Evolutionary conservation across 2,329 filamentous ascomycete genomes (phyloP), one percentile per base, ranked within the genome.

Genomic region (Periglandula ipomoeae): DNA sequence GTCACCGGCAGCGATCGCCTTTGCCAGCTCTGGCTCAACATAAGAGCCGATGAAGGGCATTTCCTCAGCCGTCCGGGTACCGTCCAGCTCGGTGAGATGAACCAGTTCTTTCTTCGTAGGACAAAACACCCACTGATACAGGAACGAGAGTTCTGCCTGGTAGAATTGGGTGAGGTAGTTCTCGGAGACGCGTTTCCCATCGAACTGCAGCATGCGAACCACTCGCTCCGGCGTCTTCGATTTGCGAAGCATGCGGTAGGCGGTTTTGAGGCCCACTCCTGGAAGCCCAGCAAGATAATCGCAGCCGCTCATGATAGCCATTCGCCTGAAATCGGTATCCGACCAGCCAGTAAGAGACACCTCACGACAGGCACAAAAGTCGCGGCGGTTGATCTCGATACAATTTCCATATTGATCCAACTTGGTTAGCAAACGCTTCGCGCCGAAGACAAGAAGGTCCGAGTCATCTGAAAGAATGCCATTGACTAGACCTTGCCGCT

Each of bases 401-500:
- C 90, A 95, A 53, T 93, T 87, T 43, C 93, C 93, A 56, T 95
- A 89, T 64, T 94, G 86, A 59, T 96, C 91, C 46, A 98, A 75
- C 66, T 98, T 98, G 4, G 93, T 97, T 51, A 98, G 71, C 11
- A 98, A 75, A 47, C 87, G 81, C 66, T 89, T 91, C 22, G 90
- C 90, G 15, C 93, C 93, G 58, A 98, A 98, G 0, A 98, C 93
- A 30, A 98, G 72, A 49, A 98, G 73, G 69, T 98, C 93, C 0
- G 93, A 98, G 65, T 98, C 93, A 63, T 98, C 93, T 0, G 93
- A 96, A 32, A 98, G 71, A 54, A 98, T 95, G 23, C 89, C 94
- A 56, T 84, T 73, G 57, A 96, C 85, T 45, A 90, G 72, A 1
- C 91, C 91, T 51, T 88, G 79, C 44, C 83, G 82, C 67, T 98